Conservation (phyloP, 305 asterid genomes). For the Fraxinus angustifolia region DNA sequence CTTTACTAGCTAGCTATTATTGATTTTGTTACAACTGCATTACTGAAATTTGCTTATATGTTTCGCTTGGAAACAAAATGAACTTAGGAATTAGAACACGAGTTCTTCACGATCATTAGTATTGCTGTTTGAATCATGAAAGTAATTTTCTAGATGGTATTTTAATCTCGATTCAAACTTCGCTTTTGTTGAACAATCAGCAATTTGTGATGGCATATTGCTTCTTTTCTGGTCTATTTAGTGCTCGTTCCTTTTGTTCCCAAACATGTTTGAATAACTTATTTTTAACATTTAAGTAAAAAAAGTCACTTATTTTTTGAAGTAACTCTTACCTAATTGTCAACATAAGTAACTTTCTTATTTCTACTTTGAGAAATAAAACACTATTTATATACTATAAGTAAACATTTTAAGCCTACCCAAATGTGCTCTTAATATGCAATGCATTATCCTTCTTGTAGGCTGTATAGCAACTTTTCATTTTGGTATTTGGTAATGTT, state of each 20-base stretch:
- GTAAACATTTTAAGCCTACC: neutral
- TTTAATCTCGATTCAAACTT: neutral
- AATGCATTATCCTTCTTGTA: neutral
- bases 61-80: neutral
- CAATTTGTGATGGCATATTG: neutral
- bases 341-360: neutral
- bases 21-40: neutral
- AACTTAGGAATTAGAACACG: neutral
- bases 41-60: neutral
- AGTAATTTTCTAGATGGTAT: neutral
- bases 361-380: neutral
- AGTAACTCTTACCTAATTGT: neutral
- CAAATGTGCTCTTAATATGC: neutral
- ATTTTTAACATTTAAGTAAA: neutral
- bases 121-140: neutral
- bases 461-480: neutral
- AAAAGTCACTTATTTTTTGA: neutral
- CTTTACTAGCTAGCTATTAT: neutral
- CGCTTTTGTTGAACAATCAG: neutral
- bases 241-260: neutral
- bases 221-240: neutral
- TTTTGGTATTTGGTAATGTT: neutral
- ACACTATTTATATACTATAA: neutral
- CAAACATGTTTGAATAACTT: neutral
- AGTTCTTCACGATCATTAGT: neutral